Base-by-base conservation (phyloP, 768 basidiomycete genomes). In the Serendipita indica region DNA sequence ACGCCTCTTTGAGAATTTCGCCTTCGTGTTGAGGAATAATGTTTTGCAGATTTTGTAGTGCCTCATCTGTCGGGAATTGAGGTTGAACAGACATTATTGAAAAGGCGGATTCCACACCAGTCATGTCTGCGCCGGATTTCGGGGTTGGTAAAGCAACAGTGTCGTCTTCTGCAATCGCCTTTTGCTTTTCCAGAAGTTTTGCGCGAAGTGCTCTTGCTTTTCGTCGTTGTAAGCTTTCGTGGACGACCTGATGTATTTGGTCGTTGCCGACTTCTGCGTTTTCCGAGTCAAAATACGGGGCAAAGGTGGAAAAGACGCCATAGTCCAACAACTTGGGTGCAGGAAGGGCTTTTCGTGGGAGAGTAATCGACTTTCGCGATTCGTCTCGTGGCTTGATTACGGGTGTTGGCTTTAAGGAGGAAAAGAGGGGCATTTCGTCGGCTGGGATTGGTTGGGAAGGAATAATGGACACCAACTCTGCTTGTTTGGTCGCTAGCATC, bases 211-310 rank as follows among this genome's bases (percentile, higher is more conserved):
- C 49, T 33, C 49, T 54, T 7, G 49, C 49, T 28, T 30, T 20
- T 54, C 49, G 20, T 28, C 49, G 49, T 28, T 54, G 49, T 28
- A 54, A 22, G 32, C 49, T 54, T 28, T 54, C 49, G 22, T 20
- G 30, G n/a, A 54, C 49, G 32, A 54, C 10, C 10, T 34, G 33
- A 45, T 54, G 59, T 14, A 37, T 18, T 22, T 58, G 33, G 1
- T 72, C 68, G 58, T 79, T 74, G 2, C 86, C 86, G 3, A 89
- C 70, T 64, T 86, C 79, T 52, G 79, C 76, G n/a, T 82, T 82
- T 60, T 86, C 82, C 62, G 86, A 83, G 60, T 87, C 84, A 67
- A 86, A 89, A 7, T 75, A 72, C 1, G 88, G 88, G 0, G 88
- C 87, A 69, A 90, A 90, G 65, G 78, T 83, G 4, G 86, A 70